Evolutionary conservation across 139 green algal species (phyloP), one percentile per base, ranked within the genome.

Genomic region (Chlamydomonas urium): DNA sequence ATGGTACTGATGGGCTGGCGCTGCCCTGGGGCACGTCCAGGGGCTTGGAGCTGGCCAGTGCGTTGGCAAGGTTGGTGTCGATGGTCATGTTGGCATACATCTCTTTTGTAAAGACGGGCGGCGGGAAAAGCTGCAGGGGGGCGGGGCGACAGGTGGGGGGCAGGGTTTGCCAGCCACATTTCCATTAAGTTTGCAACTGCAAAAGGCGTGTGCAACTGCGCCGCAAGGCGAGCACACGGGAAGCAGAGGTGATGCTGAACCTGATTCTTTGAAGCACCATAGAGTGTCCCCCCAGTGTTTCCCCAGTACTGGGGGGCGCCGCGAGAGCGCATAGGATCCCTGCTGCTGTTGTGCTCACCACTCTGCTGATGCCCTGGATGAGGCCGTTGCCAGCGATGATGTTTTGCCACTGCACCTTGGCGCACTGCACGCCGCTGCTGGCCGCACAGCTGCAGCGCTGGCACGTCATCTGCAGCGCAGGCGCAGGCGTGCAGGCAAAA

Each of bases 381-480:
- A 91, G 65, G 33, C 84, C 86, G 60, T 91, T 91, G 58, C 42
- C 69, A 14, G 79, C 83, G 0, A 73, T 35, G 3, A 86, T 26
- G 69, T 91, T 80, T 1, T 59, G 28, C 38, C 66, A 32, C 10
- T 75, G 28, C 6, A 83, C 73, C 62, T 73, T 31, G 6, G 71
- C 73, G 63, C 85, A 90, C 3, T 67, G 60, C 19, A 81, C 66
- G 35, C 85, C 82, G 34, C 50, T 74, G 61, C 33, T 59, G 0
- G 70, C 42, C 4, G 77, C 78, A 63, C 85, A 90, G 63, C 69
- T 79, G 76, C 85, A 90, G 42, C 85, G 69, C 48, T 85, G 19
- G 74, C 85, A 90, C 4, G 82, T 86, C 24, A 75, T n/a, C n/a
- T n/a, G n/a, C n/a, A n/a, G n/a, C n/a, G n/a, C n/a, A n/a, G n/a